These are phyloP conservation scores for Eremothecium cymbalariae DNA, from an alignment of 1,139 yeast species.

Conservation along the genomic window DNA sequence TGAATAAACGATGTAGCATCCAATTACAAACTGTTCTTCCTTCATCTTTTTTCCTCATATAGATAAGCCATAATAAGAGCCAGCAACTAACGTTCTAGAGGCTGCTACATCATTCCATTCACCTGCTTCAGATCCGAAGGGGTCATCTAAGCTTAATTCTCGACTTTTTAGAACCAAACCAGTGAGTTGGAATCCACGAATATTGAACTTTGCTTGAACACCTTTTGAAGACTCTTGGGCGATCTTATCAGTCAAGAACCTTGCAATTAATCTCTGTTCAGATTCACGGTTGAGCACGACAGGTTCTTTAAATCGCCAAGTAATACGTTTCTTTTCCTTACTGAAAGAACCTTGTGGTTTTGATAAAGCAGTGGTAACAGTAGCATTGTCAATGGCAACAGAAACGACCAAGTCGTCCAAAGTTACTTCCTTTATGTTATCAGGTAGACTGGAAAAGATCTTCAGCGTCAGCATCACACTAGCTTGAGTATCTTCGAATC, in stretches of 20 bases:
- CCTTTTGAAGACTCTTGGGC: conserved; percentile 67
- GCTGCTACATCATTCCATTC: conserved; percentile 31
- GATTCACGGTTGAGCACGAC: conserved; percentile 31
- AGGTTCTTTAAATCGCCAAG: conserved; percentile 64
- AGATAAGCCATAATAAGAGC: conserved; percentile 32
- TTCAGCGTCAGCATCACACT: conserved; percentile 70
- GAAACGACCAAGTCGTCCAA: conserved; percentile 61
- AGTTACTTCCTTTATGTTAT: conserved; percentile 37
- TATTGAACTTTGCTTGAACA: conserved; percentile 54
- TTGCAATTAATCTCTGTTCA: conserved; percentile 60
- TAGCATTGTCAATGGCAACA: conserved; percentile 48
- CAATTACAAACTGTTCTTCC: conserved; percentile 1
- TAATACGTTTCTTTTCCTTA: conserved; percentile 72
- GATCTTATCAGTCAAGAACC: conserved; percentile 55
- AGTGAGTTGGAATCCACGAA: conserved; percentile 23
- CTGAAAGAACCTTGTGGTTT: conserved; percentile 88
- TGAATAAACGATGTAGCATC: no score
- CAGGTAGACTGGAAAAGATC: conserved; percentile 34
- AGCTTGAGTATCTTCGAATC: conserved; percentile 75
- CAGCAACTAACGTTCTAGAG: conserved; percentile 32
- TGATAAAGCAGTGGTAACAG: conserved; percentile 64
- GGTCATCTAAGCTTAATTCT: conserved; percentile 33
- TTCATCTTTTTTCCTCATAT: conserved; percentile 7
- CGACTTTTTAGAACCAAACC: conserved; percentile 27
- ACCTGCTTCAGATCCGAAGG: conserved; percentile 29